Evolutionary conservation across 257 asterid genomes (phyloP), one percentile per base, ranked within the genome.

Genomic region (Solanum piurae): DNA sequence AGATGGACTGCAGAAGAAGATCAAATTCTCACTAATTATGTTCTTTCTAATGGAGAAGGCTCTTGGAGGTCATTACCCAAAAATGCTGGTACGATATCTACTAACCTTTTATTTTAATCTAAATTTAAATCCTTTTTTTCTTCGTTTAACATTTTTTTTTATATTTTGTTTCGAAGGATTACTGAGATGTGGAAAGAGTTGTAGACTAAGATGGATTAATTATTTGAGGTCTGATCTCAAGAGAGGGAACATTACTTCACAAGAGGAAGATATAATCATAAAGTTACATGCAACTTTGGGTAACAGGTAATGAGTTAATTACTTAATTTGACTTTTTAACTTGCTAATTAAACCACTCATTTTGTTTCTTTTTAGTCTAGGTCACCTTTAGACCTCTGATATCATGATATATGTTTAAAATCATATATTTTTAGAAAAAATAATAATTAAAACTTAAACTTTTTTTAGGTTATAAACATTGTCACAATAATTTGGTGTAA

Each of bases 1-100:
- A 92, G 96, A 89, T 96, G 99, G 98, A 94, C 98, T 9, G 89
- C 92, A 0, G 99, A 96, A 80, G 99, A 96, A 93, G 98, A 96
- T 86, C 92, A 92, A 23, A 87, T 89, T 25, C 94, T 96, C 38
- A 87, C 87, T 68, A 94, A 92, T 9, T 96, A 94, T 86, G 94
- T 96, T 29, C 79, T 88, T 71, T 91, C 91, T 12, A 89, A 94
- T 73, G 99, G 99, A 11, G 98, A 96, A 91, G 99, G 98, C 60
- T 94, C 95, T 2, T 96, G 98, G 98, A 94, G 98, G 89, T 91
- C 98, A 9, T 86, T 96, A 49, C 99, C 99, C 83, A 93, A 94
- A 87, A 94, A 96, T 93, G 99, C 44, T 38, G 99, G 99, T 96
- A 90, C 1, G 0, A 21, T 62, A 49, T 3, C 16, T 62, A 18